Evolutionary conservation across 495 filamentous ascomycete species (phyloP).

Genomic region (Penicillium roqueforti): DNA sequence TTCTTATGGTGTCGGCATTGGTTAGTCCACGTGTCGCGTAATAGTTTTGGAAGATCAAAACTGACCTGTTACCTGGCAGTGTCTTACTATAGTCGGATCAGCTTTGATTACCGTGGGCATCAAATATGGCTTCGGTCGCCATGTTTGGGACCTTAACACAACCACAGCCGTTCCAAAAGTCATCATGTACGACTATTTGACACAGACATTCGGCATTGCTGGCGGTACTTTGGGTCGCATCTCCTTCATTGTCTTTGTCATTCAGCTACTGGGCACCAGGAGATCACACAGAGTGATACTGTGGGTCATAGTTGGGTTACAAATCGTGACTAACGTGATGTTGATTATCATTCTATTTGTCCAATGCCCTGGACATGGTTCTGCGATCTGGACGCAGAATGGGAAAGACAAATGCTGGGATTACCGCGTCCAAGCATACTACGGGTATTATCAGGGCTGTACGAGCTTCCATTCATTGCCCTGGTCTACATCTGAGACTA

Average conservation of each 20-base stretch:
- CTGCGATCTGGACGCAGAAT: constrained; percentile 36
- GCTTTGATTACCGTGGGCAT: constrained; percentile 21
- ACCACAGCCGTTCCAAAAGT: constrained; percentile 9
- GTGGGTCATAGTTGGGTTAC: constrained; percentile 29
- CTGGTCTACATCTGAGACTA: neutral
- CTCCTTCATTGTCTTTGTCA: constrained; percentile 40
- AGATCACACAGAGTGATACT: constrained; percentile 26
- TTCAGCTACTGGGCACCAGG: constrained; percentile 33
- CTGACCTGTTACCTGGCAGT: constrained; percentile 10
- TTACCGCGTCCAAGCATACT: constrained; percentile 33
- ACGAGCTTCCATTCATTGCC: constrained; percentile 11
- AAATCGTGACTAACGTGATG: constrained; percentile 23
- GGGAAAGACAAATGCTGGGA: constrained; percentile 33
- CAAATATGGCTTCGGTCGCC: constrained; percentile 23
- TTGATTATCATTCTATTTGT: constrained; percentile 37
- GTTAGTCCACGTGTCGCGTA: constrained; percentile 12
- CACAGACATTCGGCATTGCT: constrained; percentile 24
- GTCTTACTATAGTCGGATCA: constrained; percentile 23
- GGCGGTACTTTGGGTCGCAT: constrained; percentile 27
- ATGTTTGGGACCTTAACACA: constrained; percentile 9
- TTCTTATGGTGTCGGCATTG: constrained; percentile 25
- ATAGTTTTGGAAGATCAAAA: neutral
- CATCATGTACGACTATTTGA: constrained; percentile 28
- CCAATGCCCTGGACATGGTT: constrained; percentile 35
- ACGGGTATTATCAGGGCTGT: constrained; percentile 40